Conservation (phyloP, 768 basidiomycete genomes). For the Lactifluus pinguis region DNA sequence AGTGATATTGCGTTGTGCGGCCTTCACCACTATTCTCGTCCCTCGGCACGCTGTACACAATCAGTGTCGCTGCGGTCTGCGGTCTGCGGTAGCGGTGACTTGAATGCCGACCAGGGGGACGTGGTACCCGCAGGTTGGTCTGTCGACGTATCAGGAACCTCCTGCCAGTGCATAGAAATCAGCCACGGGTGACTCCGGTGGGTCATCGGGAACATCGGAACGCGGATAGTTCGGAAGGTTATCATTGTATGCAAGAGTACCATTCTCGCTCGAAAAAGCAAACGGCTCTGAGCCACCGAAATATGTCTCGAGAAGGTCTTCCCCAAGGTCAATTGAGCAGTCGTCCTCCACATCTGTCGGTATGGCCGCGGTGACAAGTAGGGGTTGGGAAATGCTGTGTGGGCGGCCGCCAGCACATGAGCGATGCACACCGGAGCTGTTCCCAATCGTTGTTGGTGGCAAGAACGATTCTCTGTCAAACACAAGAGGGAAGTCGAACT, state of each 20-base stretch:
- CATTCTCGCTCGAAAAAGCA: not conserved
- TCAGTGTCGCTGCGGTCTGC: not conserved
- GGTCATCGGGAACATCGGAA: not conserved
- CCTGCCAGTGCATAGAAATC: not conserved
- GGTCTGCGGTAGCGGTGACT: slow-evolving; percentile 13
- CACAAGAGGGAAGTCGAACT: no score
- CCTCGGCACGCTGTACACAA: not conserved
- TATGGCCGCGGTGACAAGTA: slow-evolving; percentile 20
- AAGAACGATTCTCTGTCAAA: no score
- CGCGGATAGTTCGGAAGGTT: not conserved
- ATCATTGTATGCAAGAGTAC: not conserved
- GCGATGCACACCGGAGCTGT: no score
- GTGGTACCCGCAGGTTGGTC: not conserved
- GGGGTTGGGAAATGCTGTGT: slow-evolving; percentile 10
- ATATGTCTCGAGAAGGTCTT: slow-evolving; percentile 34
- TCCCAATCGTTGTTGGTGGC: no score
- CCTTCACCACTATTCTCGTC: slow-evolving; percentile 48
- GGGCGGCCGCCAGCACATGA: not conserved
- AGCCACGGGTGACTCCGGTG: not conserved
- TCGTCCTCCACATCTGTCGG: slow-evolving; percentile 18
- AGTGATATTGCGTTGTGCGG: slow-evolving; percentile 36
- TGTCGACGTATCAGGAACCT: not conserved
- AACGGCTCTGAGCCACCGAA: slow-evolving; percentile 28
- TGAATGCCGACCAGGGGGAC: not conserved
- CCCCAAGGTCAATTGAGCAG: slow-evolving; percentile 19